phyloP scores from a whole-genome alignment of 2,329 filamentous ascomycete species.

The Fusarium oxysporum region DNA sequence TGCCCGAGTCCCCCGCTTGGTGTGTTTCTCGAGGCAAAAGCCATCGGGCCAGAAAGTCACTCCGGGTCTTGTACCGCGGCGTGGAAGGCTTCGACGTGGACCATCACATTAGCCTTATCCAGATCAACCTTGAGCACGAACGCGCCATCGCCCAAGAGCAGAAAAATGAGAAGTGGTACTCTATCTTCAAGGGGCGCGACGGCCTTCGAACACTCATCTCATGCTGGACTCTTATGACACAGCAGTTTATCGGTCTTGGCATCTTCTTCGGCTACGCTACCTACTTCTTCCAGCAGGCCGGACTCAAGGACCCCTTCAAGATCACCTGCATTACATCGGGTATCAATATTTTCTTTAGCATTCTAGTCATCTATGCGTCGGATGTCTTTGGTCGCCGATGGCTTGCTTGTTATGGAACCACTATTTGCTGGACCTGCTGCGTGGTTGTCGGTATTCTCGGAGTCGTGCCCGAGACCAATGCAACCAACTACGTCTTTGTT shows the following conservation, averaged over 20 bases:
- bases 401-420: no score
- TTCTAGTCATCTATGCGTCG: slow-evolving; percentile 18
- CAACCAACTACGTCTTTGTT: no score
- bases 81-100: no score
- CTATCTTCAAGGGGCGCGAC: slow-evolving; percentile 48
- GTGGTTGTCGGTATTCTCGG: no score
- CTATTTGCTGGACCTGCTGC: no score
- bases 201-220: slow-evolving; percentile 11
- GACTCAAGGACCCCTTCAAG: slow-evolving; percentile 38
- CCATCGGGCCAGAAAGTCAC: no score
- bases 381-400: no score
- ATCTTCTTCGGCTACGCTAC: slow-evolving; percentile 62
- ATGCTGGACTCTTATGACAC: slow-evolving; percentile 42
- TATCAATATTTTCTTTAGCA: slow-evolving; percentile 30
- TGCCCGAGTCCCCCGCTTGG: slow-evolving; percentile 57
- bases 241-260: slow-evolving; percentile 34
- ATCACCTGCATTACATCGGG: slow-evolving; percentile 36
- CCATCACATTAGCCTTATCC: no score
- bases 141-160: no score
- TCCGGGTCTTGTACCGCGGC: no score
- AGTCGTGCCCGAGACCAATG: no score
- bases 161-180: slow-evolving; percentile 35
- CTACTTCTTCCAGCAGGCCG: slow-evolving; percentile 52
- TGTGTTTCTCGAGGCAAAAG: slow-evolving; percentile 40
- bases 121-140: no score